Evolutionary conservation across 75 land plant species (phyloP), one percentile per base, ranked within the genome.

Genomic region (Gnetum montanum): DNA sequence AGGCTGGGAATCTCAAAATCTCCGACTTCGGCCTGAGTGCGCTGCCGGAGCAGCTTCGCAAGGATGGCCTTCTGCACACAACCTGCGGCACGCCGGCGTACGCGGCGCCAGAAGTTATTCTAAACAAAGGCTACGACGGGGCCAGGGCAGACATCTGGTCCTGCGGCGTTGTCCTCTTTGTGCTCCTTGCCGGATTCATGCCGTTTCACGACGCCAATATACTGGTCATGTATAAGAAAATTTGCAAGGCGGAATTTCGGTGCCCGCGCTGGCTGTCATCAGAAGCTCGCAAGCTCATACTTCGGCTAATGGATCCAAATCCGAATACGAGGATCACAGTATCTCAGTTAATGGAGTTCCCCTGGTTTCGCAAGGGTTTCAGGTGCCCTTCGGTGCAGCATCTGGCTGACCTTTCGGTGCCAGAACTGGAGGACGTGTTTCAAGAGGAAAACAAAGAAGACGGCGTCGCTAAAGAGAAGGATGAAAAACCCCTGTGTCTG

Each of bases 31-130:
- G 84, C n/a, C 58, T 80, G 19, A 66, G 71, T 43, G 81, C 84
- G 16, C 53, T 80, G 8, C 67, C 75, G 8, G 69, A 78, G 22
- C 76, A 72, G 61, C 62, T 68, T 1, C 18, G 61, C 31, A 68
- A 69, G 36, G 88, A 84, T 48, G 84, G 80, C 4, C 49, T 84
- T 40, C 66, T 84, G 24, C 84, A 84, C 57, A 80, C 84, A 0
- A 64, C 69, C 22, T 83, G 86, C 47, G 86, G 86, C 7, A 74
- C 82, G 23, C 85, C 85, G 40, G 81, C 76, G 12, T 82, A 82
- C 30, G 78, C 74, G 8, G 81, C 85, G 1, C 86, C 86, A 10
- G 86, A 83, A 77, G 84, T 84, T 13, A 23, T 79, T 16, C 36
- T 49, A 10, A 46, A 61, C 12, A 66, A 70, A 43, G 82, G 82